Conservation (phyloP, 352 stramenopile genomes). For the Phytophthora citrophthora region DNA sequence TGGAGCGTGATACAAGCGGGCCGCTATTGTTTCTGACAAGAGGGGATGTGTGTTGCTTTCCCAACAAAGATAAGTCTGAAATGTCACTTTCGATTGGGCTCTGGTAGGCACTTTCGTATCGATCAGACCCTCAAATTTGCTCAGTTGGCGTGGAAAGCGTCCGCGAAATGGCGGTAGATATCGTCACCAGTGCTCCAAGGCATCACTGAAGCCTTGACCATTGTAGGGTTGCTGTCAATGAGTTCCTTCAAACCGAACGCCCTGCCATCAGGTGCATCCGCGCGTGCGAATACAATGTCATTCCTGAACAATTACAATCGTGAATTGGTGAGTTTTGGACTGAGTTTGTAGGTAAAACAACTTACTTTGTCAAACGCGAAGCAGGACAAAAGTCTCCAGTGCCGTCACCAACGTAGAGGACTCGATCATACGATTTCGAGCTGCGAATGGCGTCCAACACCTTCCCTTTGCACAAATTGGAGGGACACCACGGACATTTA, state of each 20-base stretch:
- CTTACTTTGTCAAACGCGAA: slow-evolving; percentile 53
- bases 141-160: slow-evolving; percentile 19
- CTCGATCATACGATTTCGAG: slow-evolving; percentile 32
- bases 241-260: slow-evolving; percentile 61
- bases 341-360: background rate
- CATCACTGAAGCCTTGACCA: slow-evolving; percentile 51
- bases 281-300: slow-evolving; percentile 75
- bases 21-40: background rate
- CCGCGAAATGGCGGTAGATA: slow-evolving; percentile 56
- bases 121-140: background rate
- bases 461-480: slow-evolving; percentile 83
- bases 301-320: slow-evolving; percentile 24
- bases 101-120: too few species aligned
- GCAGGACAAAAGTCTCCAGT: slow-evolving; percentile 68
- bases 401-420: slow-evolving; percentile 79
- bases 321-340: background rate
- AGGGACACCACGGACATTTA: slow-evolving; percentile 56
- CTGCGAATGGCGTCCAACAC: slow-evolving; percentile 62
- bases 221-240: slow-evolving; percentile 36
- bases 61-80: background rate
- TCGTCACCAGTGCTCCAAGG: slow-evolving; percentile 66
- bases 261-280: slow-evolving; percentile 46
- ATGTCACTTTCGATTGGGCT: background rate
- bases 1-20: background rate
- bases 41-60: background rate